phyloP scores from a whole-genome alignment of 176 grass and related monocot genomes.

The Tillandsia leiboldiana region DNA sequence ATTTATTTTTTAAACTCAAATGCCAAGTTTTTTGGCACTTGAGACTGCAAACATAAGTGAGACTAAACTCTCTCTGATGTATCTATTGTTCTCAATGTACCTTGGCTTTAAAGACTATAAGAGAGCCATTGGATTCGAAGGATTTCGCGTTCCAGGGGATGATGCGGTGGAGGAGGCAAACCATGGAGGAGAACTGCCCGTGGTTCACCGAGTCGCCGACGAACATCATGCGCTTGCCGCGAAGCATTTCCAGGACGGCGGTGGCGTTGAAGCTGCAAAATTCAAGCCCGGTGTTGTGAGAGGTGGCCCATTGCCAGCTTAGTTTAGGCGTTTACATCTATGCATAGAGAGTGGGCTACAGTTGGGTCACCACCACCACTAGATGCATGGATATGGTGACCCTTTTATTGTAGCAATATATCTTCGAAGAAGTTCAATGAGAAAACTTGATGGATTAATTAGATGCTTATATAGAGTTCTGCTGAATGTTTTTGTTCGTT shows the following conservation, averaged over 20 bases:
- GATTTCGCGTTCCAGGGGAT: conserved; percentile 59
- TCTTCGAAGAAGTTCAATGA: no score
- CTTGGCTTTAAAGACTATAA: conserved; percentile 84
- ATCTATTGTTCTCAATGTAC: conserved; percentile 10
- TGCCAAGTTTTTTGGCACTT: neutral
- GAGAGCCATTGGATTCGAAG: conserved; percentile 67
- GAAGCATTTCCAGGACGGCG: conserved; percentile 65
- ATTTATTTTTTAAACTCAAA: no score
- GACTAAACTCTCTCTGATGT: neutral
- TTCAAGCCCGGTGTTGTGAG: neutral
- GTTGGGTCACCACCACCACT: no score
- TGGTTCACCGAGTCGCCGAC: conserved; percentile 84
- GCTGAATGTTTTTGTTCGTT: no score
- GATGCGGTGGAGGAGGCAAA: conserved; percentile 67
- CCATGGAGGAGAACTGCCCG: conserved; percentile 73
- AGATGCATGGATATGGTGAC: no score
- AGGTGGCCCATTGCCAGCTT: neutral
- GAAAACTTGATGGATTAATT: no score
- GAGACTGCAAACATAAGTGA: neutral
- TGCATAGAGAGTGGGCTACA: no score
- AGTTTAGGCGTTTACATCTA: no score
- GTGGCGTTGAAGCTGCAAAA: conserved; percentile 74
- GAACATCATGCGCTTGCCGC: conserved; percentile 85
- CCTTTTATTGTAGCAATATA: no score
- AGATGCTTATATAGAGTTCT: no score